These are phyloP conservation scores for Diutina ranongensis DNA, from an alignment of 1,139 yeast species.

Conservation along the genomic window DNA sequence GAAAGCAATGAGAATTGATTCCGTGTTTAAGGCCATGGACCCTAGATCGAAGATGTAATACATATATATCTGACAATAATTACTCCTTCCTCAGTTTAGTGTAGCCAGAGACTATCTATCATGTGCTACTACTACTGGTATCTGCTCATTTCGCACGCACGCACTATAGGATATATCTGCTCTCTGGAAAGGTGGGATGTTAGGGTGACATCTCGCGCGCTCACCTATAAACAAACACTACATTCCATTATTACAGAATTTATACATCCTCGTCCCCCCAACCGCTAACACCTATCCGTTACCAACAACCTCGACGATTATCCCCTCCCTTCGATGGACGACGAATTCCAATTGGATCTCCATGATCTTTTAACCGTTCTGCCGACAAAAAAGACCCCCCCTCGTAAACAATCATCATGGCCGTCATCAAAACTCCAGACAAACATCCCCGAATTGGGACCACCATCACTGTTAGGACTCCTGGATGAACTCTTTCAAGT, in stretches of 20 bases:
- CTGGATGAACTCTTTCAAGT: not conserved
- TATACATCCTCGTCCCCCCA: too few species aligned
- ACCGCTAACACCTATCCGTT: too few species aligned
- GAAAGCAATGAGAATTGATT: not conserved
- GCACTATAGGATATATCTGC: too few species aligned
- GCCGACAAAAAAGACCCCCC: not conserved
- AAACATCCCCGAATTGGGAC: not conserved
- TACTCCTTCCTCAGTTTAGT: too few species aligned
- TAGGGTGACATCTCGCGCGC: too few species aligned
- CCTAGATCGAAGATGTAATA: not conserved
- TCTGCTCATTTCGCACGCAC: too few species aligned
- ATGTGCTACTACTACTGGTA: too few species aligned
- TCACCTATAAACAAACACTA: too few species aligned
- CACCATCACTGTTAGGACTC: not conserved
- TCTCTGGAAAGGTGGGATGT: too few species aligned
- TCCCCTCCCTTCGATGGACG: not conserved
- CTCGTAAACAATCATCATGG: not conserved
- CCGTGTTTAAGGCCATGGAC: not conserved
- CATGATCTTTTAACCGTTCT: not conserved
- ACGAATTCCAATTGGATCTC: conserved; percentile 1
- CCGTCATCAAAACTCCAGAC: not conserved
- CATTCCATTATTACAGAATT: too few species aligned
- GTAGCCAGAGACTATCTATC: too few species aligned
- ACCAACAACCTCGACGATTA: too few species aligned
- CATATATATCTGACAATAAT: not conserved